Evolutionary conservation across 345 rosid genomes (phyloP).

Genomic region (Arabidopsis arenosa): DNA sequence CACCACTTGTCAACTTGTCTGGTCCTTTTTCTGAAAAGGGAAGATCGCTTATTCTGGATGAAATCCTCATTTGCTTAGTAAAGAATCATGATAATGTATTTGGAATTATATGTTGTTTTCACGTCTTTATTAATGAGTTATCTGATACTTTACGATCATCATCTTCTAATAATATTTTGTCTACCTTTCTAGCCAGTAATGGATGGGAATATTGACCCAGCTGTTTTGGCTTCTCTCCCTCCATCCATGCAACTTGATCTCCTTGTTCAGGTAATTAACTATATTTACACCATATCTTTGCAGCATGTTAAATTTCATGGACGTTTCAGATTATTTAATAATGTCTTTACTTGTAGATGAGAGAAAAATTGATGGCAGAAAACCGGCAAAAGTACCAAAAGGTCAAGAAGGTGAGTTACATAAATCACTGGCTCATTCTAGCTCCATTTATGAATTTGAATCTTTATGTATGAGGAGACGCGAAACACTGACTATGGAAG

Average conservation of each 20-base stretch:
- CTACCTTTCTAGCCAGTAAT: conserved; percentile 51
- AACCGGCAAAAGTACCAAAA: conserved; percentile 93
- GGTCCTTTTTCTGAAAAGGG: conserved; percentile 5
- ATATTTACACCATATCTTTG: conserved; percentile 18
- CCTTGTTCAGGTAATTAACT: conserved; percentile 76
- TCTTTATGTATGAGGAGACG: conserved; percentile 1
- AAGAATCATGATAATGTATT: conserved; percentile 14
- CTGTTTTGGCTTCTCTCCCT: conserved; percentile 87
- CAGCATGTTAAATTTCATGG: conserved; percentile 30
- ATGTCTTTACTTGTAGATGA: conserved; percentile 63
- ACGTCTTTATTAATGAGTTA: conserved; percentile 11
- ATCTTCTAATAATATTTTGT: conserved; percentile 28
- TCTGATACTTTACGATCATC: conserved; percentile 24
- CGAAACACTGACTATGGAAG: conserved; percentile 25
- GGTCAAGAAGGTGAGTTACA: conserved; percentile 80
- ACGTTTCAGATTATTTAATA: conserved; percentile 18
- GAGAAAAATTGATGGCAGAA: conserved; percentile 95
- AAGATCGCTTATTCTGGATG: conserved; percentile 8
- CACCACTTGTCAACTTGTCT: neutral
- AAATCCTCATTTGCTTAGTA: neutral
- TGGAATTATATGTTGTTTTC: neutral
- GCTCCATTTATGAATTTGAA: conserved; percentile 20
- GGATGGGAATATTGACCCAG: conserved; percentile 76
- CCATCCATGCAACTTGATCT: conserved; percentile 94
- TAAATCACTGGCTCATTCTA: conserved; percentile 17